Evolutionary conservation across 805 yeast species (phyloP).

Genomic region (Wickerhamiella siamensis): DNA sequence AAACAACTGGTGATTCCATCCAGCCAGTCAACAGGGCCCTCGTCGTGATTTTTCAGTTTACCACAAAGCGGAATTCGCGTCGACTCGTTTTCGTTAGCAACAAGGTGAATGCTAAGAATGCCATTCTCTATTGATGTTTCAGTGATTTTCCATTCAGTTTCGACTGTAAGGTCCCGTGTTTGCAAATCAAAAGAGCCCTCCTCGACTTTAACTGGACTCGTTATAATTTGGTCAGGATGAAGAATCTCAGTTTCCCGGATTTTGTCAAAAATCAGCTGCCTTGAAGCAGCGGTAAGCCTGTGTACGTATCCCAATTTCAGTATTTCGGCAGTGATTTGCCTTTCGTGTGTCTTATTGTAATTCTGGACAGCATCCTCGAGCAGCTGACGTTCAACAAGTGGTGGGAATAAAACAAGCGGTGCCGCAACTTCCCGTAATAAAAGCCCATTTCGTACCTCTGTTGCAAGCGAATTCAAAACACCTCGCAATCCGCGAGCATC

Average conservation of each 20-base stretch:
- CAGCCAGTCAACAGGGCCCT: background rate
- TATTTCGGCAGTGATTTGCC: background rate
- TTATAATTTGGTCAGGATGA: background rate
- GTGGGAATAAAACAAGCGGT: slow-evolving; percentile 5
- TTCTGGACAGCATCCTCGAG: slow-evolving; percentile 6
- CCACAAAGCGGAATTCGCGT: background rate
- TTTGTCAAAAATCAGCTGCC: background rate
- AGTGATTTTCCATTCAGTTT: background rate
- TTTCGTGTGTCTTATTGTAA: background rate
- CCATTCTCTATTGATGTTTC: background rate
- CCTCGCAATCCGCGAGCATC: slow-evolving; percentile 7
- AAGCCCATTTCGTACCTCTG: slow-evolving; percentile 5
- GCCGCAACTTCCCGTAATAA: slow-evolving; percentile 3
- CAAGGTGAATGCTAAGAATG: background rate
- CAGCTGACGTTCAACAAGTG: slow-evolving; percentile 12
- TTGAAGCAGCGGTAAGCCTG: background rate
- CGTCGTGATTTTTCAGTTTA: background rate
- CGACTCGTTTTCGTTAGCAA: background rate
- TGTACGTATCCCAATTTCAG: background rate
- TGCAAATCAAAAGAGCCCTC: too few species aligned
- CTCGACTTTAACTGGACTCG: background rate
- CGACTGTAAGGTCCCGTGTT: too few species aligned
- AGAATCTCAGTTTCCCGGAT: background rate
- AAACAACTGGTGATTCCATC: background rate
- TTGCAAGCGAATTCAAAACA: slow-evolving; percentile 7